A percentile compares a stretch with the other conserved stretches of the same genome.
Conservation (phyloP, 768 basidiomycete genomes). For the Mrakia blollopis region DNA sequence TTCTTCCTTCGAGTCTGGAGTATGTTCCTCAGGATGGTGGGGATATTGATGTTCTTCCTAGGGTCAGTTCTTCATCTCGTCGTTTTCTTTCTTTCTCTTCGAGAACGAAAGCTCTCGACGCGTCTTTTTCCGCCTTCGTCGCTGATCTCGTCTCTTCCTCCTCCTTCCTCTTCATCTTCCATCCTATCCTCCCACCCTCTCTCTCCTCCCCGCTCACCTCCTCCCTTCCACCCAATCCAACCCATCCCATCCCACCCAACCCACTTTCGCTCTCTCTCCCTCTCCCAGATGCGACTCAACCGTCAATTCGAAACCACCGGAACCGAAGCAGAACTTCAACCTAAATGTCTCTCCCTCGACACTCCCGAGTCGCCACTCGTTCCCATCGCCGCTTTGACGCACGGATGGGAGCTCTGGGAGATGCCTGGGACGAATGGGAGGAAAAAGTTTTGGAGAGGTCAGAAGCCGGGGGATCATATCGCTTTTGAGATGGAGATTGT, state of each 20-base stretch:
- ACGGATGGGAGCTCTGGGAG: conserved; percentile 14
- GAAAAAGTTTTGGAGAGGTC: conserved; percentile 17
- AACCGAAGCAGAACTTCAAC: background rate
- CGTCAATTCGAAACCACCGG: conserved; percentile 3
- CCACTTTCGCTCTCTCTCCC: too few relatives aligned
- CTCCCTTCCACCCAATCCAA: background rate
- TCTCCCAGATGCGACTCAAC: conserved; percentile 4
- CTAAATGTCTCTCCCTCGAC: conserved; percentile 13
- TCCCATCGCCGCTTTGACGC: background rate
- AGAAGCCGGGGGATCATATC: conserved; percentile 13
- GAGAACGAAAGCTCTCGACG: background rate
- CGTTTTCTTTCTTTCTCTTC: background rate
- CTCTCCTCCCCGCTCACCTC: background rate
- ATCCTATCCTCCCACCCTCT: too few relatives aligned
- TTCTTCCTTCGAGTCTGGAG: background rate
- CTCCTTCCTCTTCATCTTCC: background rate
- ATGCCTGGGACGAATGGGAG: conserved; percentile 8
- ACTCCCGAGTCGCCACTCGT: background rate
- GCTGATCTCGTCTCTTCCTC: background rate
- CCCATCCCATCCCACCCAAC: too few relatives aligned
- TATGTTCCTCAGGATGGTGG: background rate
- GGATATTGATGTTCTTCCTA: background rate
- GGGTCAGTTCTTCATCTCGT: background rate
- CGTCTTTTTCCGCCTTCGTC: background rate
- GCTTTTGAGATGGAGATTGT: conserved; percentile 15